Evolutionary conservation across 257 asterid species (phyloP), one percentile per base, ranked within the genome.

Genomic region (Forsythia suspensa): DNA sequence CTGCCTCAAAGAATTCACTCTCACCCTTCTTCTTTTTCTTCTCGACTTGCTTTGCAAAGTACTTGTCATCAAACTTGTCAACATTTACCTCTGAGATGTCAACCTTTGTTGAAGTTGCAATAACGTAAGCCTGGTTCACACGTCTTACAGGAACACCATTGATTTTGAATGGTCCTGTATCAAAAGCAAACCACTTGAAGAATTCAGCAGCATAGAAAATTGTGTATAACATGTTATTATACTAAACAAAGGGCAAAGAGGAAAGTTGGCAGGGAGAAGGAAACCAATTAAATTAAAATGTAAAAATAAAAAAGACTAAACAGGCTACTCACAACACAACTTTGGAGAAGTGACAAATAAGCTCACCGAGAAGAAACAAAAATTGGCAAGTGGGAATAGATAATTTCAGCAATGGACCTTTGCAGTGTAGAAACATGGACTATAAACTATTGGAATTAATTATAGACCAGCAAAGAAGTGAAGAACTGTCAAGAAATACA

Each of bases 81-180:
- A 85, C 71, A 39, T 82, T 85, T 1, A 84, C 86, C 16, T 91
- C 94, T 18, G 92, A 82, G 39, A 87, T 41, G 43, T 89, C 91
- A 4, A 87, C 89, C 83, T 89, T 91, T 8, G 96, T 89, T 76
- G 92, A 89, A 3, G 96, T 89, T 37, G 87, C 94, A 29, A 89
- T 88, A 1, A 88, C 91, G n/a, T 86, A 89, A 41, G 94, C 85
- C 79, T 91, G 94, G 82, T 91, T 91, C 34, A 91, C 89, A 76
- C 94, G 91, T 74, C 94, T 85, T 24, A 91, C 81, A 21, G 96
- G 96, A 63, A 89, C 96, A 46, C 96, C 96, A 4, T 91, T 91
- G 36, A 91, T 80, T 83, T 89, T 88, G 85, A 83, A 91, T 2
- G 96, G 94, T 16, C 96, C 90, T 89, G 82, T 10, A 46, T 7